Percentiles rank a stretch among this genome's conserved stretches.
These are phyloP conservation scores for Carpinus fangiana DNA, from an alignment of 306 rosid species.

Conservation along the genomic window DNA sequence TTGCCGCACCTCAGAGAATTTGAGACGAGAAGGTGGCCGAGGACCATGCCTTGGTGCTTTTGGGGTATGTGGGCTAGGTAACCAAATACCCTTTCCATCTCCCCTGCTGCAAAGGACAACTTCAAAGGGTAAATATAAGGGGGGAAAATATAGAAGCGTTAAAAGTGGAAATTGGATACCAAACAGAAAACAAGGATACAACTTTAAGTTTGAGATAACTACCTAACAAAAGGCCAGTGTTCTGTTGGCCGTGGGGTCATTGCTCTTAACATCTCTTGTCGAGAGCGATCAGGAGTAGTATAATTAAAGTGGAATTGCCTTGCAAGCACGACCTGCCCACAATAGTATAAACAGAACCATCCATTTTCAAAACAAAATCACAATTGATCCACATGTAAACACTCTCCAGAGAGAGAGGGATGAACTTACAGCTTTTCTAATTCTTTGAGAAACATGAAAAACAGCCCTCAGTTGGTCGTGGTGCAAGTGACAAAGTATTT, in stretches of 20 bases:
- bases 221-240: conserved; percentile 84
- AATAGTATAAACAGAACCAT: conserved; percentile 9
- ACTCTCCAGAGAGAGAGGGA: not conserved
- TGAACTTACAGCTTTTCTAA: conserved; percentile 82
- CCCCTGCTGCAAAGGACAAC: conserved; percentile 57
- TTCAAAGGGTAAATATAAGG: not conserved
- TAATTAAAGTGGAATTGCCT: conserved; percentile 86
- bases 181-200: not conserved
- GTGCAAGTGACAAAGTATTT: conserved; percentile 80
- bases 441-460: conserved; percentile 81
- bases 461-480: conserved; percentile 92
- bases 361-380: not conserved
- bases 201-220: conserved; percentile 1
- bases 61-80: conserved; percentile 78
- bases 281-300: conserved; percentile 90
- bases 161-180: not conserved
- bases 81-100: conserved; percentile 52
- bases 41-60: conserved; percentile 96
- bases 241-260: conserved; percentile 77
- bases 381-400: not conserved
- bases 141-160: not conserved
- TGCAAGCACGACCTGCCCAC: conserved; percentile 65
- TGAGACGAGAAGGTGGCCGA: conserved; percentile 88
- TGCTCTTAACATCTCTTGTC: conserved; percentile 70
- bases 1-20: conserved; percentile 81